A percentile compares a stretch with the other conserved stretches of the same genome.
Evolutionary conservation across 495 filamentous ascomycete species (phyloP).

Genomic region (Aspergillus funiculosus): DNA sequence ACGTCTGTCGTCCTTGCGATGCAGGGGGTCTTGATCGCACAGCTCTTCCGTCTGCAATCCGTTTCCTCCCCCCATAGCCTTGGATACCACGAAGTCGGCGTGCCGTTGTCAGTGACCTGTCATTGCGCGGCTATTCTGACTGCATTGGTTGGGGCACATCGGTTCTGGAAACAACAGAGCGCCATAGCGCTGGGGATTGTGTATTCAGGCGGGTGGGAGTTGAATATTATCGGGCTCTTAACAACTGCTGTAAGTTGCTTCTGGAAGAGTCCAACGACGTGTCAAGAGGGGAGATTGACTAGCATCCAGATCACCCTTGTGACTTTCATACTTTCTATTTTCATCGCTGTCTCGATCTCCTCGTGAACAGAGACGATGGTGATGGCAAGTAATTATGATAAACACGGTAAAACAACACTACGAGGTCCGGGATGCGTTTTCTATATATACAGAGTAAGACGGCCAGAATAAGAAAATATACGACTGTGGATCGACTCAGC

Average conservation of each 20-base stretch:
- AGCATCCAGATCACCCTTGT: slow-evolving; percentile 8
- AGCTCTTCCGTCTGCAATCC: slow-evolving; percentile 65
- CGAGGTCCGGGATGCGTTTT: neutral
- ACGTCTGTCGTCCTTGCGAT: slow-evolving; percentile 66
- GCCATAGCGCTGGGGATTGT: slow-evolving; percentile 60
- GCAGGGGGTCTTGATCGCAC: slow-evolving; percentile 58
- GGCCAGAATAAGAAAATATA: slow-evolving; percentile 1
- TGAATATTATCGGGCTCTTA: slow-evolving; percentile 48
- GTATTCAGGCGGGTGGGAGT: slow-evolving; percentile 63
- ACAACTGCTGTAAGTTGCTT: slow-evolving; percentile 45
- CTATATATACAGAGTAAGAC: neutral
- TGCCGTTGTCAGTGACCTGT: slow-evolving; percentile 57
- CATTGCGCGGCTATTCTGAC: slow-evolving; percentile 54
- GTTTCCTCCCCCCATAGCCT: slow-evolving; percentile 30
- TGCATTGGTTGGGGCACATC: slow-evolving; percentile 51
- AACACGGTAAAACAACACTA: too few species aligned
- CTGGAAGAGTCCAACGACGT: neutral
- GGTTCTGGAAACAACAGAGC: slow-evolving; percentile 66
- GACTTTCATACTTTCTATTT: neutral
- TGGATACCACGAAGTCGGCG: slow-evolving; percentile 58
- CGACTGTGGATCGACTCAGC: neutral
- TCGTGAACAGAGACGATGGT: neutral
- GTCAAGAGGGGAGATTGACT: neutral
- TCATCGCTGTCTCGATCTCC: neutral
- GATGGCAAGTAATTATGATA: too few species aligned